Evolutionary conservation across 768 basidiomycete species (phyloP).

Genomic region (Naganishia antarctica): DNA sequence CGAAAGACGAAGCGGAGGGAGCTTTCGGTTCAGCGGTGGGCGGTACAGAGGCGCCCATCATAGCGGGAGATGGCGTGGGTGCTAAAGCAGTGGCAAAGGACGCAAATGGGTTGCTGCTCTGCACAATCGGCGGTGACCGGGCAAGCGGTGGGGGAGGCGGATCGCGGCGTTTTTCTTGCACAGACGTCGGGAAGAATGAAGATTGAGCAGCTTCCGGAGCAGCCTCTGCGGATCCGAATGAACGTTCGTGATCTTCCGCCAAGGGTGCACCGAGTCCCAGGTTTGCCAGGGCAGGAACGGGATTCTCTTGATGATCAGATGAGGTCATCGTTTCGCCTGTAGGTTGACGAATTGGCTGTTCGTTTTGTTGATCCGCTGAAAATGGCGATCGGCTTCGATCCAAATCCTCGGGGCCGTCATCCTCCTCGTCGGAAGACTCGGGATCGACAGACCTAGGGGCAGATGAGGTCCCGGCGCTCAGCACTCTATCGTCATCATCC

Average conservation of each 20-base stretch:
- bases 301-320: background rate
- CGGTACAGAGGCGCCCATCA: conserved; percentile 16
- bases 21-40: conserved; percentile 32
- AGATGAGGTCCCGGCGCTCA: conserved; percentile 31
- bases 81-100: conserved; percentile 27
- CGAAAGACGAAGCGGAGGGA: conserved; percentile 39
- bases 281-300: background rate
- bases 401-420: conserved; percentile 49
- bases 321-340: background rate
- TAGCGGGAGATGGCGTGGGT: background rate
- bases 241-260: background rate
- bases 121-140: background rate
- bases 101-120: conserved; percentile 28
- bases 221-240: background rate
- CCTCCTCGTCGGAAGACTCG: conserved; percentile 42
- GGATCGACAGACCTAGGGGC: conserved; percentile 6
- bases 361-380: background rate
- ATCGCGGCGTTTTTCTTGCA: conserved; percentile 9
- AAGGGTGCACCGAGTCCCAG: conserved; percentile 24
- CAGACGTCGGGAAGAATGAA: background rate
- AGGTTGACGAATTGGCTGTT: background rate
- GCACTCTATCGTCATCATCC: conserved; percentile 13
- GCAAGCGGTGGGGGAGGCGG: conserved; percentile 30
- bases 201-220: background rate
- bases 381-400: conserved; percentile 35